Evolutionary conservation across 2,329 filamentous ascomycete genomes (phyloP), one percentile per base, ranked within the genome.

Genomic region (Calycina marina): DNA sequence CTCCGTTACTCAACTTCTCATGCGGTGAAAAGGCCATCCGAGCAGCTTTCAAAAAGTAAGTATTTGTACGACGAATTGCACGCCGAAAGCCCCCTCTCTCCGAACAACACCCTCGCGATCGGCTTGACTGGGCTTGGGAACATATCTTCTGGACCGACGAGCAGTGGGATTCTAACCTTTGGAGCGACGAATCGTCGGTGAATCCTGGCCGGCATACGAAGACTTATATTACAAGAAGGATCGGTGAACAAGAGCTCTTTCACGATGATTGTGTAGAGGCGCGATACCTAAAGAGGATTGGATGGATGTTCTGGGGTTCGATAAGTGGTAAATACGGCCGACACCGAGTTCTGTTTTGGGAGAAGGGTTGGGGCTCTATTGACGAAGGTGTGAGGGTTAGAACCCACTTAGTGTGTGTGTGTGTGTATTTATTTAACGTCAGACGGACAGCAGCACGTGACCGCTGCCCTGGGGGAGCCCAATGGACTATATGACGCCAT

Each of bases 291-390:
- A 33, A 18, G 17, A 8, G 6, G 11, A 15, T 10, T 5, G 28
- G 15, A n/a, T 33, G 15, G 31, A 33, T 27, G 24, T 18, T 33
- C n/a, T 14, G 18, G 4, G 15, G 31, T 4, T 27, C 25, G 14
- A 33, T 33, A 8, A 18, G 18, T 13, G 22, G 25, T 4, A 20
- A 14, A 13, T 16, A 33, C 8, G 25, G 25, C 6, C 25, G 8
- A 12, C 8, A 12, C 6, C 25, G 8, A 12, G 25, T 12, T 22
- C 6, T 22, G n/a, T 22, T 22, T n/a, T 22, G 18, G 18, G 18
- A 22, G n/a, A 22, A 22, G 18, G 18, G n/a, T 22, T 22, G 18
- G 18, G 18, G 18, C 6, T 22, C 18, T 6, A 22, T 22, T n/a
- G n/a, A n/a, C n/a, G n/a, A n/a, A n/a, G n/a, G n/a, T n/a, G n/a